These are phyloP conservation scores for Trichomonas gallinae DNA, from an alignment of 208 protist species.

Conservation along the genomic window DNA sequence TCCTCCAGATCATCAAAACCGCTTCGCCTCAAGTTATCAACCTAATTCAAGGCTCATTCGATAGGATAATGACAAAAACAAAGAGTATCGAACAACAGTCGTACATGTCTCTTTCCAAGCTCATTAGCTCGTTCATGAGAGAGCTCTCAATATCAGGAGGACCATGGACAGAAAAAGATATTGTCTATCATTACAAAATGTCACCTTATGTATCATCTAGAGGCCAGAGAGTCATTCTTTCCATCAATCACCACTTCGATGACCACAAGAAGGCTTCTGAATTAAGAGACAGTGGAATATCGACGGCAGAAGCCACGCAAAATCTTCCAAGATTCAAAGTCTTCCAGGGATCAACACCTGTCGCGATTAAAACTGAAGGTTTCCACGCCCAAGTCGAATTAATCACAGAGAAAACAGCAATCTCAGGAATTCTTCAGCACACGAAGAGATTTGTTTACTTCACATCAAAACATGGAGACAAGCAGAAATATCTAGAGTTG, in stretches of 20 bases:
- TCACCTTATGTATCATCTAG: background rate
- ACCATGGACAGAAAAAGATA: background rate
- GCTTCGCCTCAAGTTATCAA: background rate
- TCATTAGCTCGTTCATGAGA: background rate
- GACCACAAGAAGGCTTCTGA: slow-evolving; percentile 1
- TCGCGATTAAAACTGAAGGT: background rate
- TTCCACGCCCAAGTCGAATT: background rate
- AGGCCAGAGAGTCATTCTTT: background rate
- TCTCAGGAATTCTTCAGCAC: no score
- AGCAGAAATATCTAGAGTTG: background rate
- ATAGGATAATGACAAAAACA: background rate
- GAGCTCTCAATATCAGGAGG: background rate
- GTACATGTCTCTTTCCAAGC: background rate
- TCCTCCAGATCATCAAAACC: background rate
- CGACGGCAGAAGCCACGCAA: background rate
- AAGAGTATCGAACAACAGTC: background rate
- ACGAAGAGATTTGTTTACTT: no score
- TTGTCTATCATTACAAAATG: background rate
- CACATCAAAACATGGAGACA: background rate
- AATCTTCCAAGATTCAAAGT: background rate
- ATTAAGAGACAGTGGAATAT: background rate
- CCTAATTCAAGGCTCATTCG: background rate
- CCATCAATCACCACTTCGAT: background rate
- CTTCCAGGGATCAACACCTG: background rate
- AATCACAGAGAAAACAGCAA: no score